Evolutionary conservation across 768 basidiomycete species (phyloP).

Genomic region (Lyophyllum decastes): DNA sequence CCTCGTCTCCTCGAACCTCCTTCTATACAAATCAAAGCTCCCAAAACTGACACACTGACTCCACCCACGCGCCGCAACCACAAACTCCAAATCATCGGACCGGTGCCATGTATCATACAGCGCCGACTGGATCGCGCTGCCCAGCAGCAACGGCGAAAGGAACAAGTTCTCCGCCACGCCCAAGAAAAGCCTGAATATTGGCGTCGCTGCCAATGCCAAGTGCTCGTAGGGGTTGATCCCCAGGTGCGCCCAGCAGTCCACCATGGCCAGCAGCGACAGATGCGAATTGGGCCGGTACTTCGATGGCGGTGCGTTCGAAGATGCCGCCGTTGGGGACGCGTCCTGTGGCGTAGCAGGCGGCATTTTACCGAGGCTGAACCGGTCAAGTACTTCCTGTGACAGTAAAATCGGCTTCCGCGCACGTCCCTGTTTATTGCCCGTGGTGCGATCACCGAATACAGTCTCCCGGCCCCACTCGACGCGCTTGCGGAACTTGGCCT

Average conservation of each 20-base stretch:
- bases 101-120: conserved; percentile 78
- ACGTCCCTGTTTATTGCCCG: conserved; percentile 26
- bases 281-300: conserved; percentile 78
- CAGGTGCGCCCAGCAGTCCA: conserved; percentile 94
- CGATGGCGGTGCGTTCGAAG: conserved; percentile 48
- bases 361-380: conserved; percentile 75
- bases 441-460: conserved; percentile 83
- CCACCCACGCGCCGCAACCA: conserved; percentile 93
- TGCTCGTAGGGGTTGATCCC: conserved; percentile 88
- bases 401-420: conserved; percentile 71
- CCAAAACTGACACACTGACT: conserved; percentile 94
- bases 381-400: conserved; percentile 84
- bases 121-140: conserved; percentile 73
- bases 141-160: conserved; percentile 61
- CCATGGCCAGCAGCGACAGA: conserved; percentile 94
- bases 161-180: conserved; percentile 97
- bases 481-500: conserved; percentile 60
- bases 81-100: conserved; percentile 93
- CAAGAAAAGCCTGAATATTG: conserved; percentile 94
- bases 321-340: conserved; percentile 37
- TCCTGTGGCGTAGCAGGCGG: conserved; percentile 18
- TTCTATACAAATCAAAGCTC: conserved; percentile 83
- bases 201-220: conserved; percentile 91
- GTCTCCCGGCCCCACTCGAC: conserved; percentile 71
- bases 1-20: conserved; percentile 78